Evolutionary conservation across 805 yeast species (phyloP), one percentile per base, ranked within the genome.

Genomic region (Sugiyamaella americana): DNA sequence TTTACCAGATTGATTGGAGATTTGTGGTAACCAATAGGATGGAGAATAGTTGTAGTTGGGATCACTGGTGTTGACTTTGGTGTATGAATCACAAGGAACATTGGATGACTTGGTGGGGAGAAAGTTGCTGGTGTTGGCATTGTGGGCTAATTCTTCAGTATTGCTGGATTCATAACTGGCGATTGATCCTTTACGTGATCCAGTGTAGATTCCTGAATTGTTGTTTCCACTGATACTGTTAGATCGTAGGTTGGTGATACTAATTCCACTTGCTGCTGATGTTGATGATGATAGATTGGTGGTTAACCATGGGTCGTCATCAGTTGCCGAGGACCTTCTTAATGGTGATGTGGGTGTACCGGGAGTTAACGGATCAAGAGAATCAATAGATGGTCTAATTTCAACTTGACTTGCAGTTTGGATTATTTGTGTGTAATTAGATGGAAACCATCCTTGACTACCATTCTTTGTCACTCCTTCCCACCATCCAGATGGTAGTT

Each of bases 371-470:
- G 32, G 32, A 13, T 26, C 32, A 8, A 26, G 8, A 5, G 20
- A 13, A 17, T 35, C 37, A 26, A 26, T 26, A 8, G 37, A 35
- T 16, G 20, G 20, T 35, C 20, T 5, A 5, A 35, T 18, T 6
- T 35, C 5, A 35, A 16, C 18, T 6, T 17, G 17, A 5, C 11
- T 5, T 6, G 37, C 37, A 5, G 20, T 11, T 35, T 5, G 40
- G 22, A 50, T 71, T 1, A 73, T 61, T 40, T 75, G 71, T 22
- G 79, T 79, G 62, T 74, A 81, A 48, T 74, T 76, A 41, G 75
- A 75, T 16, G 95, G 95, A 67, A 87, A 85, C 95, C 95, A 87
- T 55, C 96, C 96, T 58, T 94, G 72, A 4, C 75, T 74, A 17
- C 59, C 63, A 1, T 66, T 61, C 34, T 63, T 64, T 3, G 59